Evolutionary conservation across 1,139 yeast genomes (phyloP), one percentile per base, ranked within the genome.

Genomic region (Arxiozyma telluris): DNA sequence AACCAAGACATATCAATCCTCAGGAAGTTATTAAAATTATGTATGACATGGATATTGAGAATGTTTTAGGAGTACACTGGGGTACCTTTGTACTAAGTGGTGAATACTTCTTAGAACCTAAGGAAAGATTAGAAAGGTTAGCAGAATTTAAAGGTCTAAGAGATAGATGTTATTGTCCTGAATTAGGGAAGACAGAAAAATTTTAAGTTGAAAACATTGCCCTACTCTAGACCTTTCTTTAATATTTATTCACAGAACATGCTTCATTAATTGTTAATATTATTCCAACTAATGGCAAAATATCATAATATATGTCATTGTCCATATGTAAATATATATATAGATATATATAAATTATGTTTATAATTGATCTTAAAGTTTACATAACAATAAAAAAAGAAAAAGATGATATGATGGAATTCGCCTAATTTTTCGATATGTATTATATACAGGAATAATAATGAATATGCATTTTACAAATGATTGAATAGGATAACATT

Each of bases 21-120:
- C 75, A 73, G 48, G 98, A 91, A 63, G 83, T 93, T 6, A 61
- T 87, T 2, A 73, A 79, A 58, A 83, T 90, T 4, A 83, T 84
- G 77, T 67, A 76, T 18, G 88, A 85, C 59, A 64, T 88, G 53
- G 72, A 77, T 2, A 82, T 87, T 3, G 70, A 76, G 53, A 80
- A 77, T 60, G 80, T 87, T 73, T 80, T 87, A 58, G 98, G 98
- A 0, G 87, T 91, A 39, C 98, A 91, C 69, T 91, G 96, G 96
- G 98, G 98, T 0, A 91, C 98, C 0, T 91, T 89, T 71, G 84
- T 88, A 46, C 72, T 91, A 58, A 86, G 96, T 67, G 87, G 91
- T 49, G 98, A 91, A 67, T 87, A 89, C 51, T 88, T 85, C 59
- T 67, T 87, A 47, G 97, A 91, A 66, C 98, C 98, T 1, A 82